These are phyloP conservation scores for Solanum chilense DNA, from an alignment of 257 asterid species.

Conservation along the genomic window DNA sequence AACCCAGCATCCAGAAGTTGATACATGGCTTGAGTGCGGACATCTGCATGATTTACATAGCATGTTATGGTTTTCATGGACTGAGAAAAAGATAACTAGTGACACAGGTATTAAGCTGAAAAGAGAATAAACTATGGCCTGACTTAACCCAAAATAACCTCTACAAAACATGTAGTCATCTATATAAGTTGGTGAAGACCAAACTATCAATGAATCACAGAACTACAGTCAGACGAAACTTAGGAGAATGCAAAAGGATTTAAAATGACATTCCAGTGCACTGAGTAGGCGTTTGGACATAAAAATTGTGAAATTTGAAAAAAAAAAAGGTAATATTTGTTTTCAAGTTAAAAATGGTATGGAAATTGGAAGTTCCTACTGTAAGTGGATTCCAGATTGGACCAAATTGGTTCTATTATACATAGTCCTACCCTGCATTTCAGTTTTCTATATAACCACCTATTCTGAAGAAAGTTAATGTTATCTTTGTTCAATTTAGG, in stretches of 20 bases:
- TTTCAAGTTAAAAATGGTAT: not conserved
- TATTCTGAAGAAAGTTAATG: not conserved
- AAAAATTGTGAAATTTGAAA: not conserved
- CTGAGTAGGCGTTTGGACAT: not conserved
- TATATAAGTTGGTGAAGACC: not conserved
- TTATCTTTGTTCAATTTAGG: not conserved
- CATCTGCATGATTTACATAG: slow-evolving; percentile 44
- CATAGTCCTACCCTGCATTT: not conserved
- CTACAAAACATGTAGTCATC: not conserved
- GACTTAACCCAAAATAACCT: not conserved
- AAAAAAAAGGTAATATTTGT: not conserved
- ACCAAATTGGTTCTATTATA: not conserved
- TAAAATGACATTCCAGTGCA: not conserved
- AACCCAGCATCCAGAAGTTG: slow-evolving; percentile 98
- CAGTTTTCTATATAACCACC: not conserved
- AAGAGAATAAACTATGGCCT: not conserved
- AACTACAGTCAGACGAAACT: not conserved
- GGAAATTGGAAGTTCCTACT: not conserved
- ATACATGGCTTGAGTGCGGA: slow-evolving; percentile 96
- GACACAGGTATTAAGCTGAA: not conserved
- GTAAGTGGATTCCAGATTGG: not conserved
- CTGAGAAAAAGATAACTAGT: not conserved
- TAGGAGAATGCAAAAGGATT: not conserved
- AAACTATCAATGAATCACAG: not conserved
- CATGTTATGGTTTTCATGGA: not conserved